These are phyloP conservation scores for Starmerella tilneyi DNA, from an alignment of 805 yeast species.

Conservation along the genomic window DNA sequence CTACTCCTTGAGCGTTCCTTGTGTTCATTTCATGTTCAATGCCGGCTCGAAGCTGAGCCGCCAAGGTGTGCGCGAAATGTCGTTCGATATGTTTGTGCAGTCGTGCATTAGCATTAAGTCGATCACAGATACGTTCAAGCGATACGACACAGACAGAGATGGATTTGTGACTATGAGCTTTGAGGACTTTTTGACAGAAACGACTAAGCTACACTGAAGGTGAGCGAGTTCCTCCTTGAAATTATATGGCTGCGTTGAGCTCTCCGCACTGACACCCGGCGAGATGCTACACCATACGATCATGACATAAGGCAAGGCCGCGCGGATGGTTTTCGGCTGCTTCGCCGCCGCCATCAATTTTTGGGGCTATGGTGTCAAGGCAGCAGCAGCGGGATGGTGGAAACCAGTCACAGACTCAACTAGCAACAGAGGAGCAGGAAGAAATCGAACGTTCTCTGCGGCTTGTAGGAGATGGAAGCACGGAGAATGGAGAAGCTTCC, in stretches of 20 bases:
- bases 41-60: constrained; percentile 39
- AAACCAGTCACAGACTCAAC: background rate
- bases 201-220: constrained; percentile 26
- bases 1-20: constrained; percentile 47
- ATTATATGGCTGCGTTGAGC: too few species aligned
- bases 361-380: background rate
- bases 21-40: constrained; percentile 49
- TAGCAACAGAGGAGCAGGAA: background rate
- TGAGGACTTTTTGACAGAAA: constrained; percentile 33
- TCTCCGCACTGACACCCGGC: too few species aligned
- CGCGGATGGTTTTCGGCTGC: too few species aligned
- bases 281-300: constrained; percentile 1
- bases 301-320: constrained; percentile 4
- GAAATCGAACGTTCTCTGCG: constrained; percentile 5
- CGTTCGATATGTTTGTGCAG: constrained; percentile 76
- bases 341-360: too few species aligned
- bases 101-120: constrained; percentile 65
- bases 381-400: background rate
- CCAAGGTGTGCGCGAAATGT: constrained; percentile 35
- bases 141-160: constrained; percentile 61
- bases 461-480: background rate
- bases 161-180: constrained; percentile 39
- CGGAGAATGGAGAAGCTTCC: background rate
- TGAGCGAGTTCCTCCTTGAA: background rate
- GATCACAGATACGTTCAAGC: constrained; percentile 67